Percentiles rank a stretch among this genome's conserved stretches.
phyloP scores from a whole-genome alignment of 2,329 filamentous ascomycete species.

The Coleophoma cylindrospora region DNA sequence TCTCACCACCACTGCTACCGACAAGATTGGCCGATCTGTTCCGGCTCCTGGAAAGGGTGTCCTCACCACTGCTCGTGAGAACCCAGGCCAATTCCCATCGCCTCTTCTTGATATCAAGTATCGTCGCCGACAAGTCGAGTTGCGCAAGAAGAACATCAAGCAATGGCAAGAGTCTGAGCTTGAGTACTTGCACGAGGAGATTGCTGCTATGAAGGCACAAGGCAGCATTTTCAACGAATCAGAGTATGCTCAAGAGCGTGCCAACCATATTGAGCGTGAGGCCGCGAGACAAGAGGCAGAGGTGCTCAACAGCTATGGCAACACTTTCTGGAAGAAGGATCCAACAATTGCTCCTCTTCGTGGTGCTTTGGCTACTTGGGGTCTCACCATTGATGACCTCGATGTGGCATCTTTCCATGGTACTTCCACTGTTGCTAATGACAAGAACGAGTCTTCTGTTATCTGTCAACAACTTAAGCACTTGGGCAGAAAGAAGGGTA shows the following conservation, averaged over 20 bases:
- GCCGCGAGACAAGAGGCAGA: constrained; percentile 89
- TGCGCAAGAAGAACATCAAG: constrained; percentile 90
- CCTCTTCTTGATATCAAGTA: constrained; percentile 97
- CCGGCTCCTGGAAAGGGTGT: constrained; percentile 96
- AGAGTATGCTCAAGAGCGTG: constrained; percentile 81
- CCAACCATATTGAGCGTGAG: constrained; percentile 81
- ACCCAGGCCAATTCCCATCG: constrained; percentile 86
- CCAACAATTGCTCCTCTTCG: constrained; percentile 89
- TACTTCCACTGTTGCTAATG: constrained; percentile 96
- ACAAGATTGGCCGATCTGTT: constrained; percentile 98
- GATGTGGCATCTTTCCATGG: constrained; percentile 97
- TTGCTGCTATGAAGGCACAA: constrained; percentile 83
- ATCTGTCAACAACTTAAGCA: constrained; percentile 95
- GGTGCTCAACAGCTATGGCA: constrained; percentile 85
- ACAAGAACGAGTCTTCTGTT: constrained; percentile 99
- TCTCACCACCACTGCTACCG: constrained; percentile 90
- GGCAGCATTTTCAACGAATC: constrained; percentile 71
- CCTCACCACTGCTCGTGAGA: constrained; percentile 89
- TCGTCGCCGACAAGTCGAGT: constrained; percentile 88
- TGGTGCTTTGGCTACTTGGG: constrained; percentile 95
- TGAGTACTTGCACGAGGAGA: constrained; percentile 87
- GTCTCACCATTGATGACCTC: constrained; percentile 93
- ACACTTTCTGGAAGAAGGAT: constrained; percentile 99
- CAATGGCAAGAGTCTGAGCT: constrained; percentile 95
- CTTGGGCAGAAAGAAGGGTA: constrained; percentile 92